Percentiles rank a stretch among this genome's conserved stretches.
Evolutionary conservation across 2,329 filamentous ascomycete species (phyloP).

Genomic region (Fusarium phyllophilum): DNA sequence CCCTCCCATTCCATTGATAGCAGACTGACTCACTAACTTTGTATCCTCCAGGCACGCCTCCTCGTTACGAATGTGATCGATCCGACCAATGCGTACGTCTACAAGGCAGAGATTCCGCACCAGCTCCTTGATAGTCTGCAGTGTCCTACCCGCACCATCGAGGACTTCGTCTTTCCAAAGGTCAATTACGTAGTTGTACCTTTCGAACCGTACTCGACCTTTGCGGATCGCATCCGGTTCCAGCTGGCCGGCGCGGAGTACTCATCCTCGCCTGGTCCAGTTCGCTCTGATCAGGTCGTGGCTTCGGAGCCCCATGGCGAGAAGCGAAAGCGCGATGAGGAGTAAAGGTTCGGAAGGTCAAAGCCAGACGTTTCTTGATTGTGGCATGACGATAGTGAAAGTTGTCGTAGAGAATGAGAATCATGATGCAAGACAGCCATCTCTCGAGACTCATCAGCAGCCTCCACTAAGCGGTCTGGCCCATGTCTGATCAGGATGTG

Average conservation of each 20-base stretch:
- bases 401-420: background rate
- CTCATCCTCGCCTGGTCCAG: fast-evolving
- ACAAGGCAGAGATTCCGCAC: background rate
- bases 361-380: fast-evolving
- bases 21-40: background rate
- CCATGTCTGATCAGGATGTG: background rate
- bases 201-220: background rate
- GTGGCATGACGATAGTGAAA: fast-evolving
- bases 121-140: background rate
- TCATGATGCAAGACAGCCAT: background rate
- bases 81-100: background rate
- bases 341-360: fast-evolving
- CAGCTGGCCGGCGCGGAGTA: background rate
- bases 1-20: background rate
- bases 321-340: background rate
- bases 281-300: background rate
- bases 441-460: background rate
- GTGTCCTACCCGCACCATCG: background rate
- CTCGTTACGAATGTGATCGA: background rate
- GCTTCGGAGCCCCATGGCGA: background rate
- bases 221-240: background rate
- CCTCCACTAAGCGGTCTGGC: fast-evolving
- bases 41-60: background rate
- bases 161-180: background rate
- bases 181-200: background rate